Conservation (phyloP, 768 basidiomycete species). For the Leccinellum rugosiceps region DNA sequence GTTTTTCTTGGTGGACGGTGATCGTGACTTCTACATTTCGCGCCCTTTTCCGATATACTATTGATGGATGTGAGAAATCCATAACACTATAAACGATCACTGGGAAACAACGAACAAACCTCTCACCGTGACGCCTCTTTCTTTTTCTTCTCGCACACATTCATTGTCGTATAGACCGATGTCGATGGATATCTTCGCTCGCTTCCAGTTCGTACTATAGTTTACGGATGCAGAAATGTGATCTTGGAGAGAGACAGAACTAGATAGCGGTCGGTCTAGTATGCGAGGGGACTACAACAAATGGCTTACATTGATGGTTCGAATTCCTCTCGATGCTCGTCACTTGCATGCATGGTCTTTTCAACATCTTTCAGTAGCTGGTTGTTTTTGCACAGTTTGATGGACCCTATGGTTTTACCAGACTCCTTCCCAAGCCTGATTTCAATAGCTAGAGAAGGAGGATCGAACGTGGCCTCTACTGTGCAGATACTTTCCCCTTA, state of each 20-base stretch:
- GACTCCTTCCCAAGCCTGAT: constrained; percentile 8
- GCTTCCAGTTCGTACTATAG: neutral
- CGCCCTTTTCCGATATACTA: constrained; percentile 8
- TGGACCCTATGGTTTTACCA: constrained; percentile 2
- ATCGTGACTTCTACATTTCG: constrained; percentile 9
- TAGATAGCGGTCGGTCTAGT: neutral
- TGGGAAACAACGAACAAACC: constrained; percentile 3
- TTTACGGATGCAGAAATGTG: neutral
- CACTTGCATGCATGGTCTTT: neutral
- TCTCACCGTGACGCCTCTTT: neutral
- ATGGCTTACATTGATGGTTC: constrained; percentile 7
- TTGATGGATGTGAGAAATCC: neutral
- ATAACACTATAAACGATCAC: neutral
- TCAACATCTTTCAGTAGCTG: neutral
- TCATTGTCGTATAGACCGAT: neutral
- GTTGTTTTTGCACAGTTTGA: neutral
- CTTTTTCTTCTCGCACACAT: neutral
- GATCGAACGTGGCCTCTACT: neutral
- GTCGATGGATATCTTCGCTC: neutral
- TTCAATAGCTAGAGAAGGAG: neutral
- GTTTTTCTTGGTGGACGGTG: neutral
- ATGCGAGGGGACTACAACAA: neutral
- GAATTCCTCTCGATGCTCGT: neutral
- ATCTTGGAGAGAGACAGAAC: neutral
- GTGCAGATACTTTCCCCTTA: neutral